A percentile compares a stretch with the other conserved stretches of the same genome.
phyloP scores from a whole-genome alignment of 176 grass and related monocot genomes.

The Aegilops longissima region DNA sequence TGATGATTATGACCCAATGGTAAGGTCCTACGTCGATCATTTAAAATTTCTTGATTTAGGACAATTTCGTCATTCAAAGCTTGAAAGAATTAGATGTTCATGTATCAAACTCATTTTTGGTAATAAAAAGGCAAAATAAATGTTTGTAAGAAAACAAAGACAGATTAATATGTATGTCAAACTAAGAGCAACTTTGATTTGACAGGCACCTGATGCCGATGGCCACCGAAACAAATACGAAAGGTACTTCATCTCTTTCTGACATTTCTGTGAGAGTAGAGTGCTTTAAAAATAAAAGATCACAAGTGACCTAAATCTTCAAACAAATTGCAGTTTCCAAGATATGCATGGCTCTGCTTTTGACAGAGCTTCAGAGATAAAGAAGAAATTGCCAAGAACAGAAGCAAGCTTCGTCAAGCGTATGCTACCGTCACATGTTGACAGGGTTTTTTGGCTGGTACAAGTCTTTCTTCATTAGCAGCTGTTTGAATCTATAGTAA shows the following conservation, averaged over 20 bases:
- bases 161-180: not conserved
- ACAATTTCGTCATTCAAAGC: not conserved
- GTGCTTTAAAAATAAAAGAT: not conserved
- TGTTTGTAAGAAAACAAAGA: not conserved
- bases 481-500: not conserved
- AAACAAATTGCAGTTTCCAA: not conserved
- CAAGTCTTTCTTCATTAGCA: conserved; percentile 5
- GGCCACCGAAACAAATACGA: not conserved
- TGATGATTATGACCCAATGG: not conserved
- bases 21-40: not conserved
- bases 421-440: conserved; percentile 45
- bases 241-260: not conserved
- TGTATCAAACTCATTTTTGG: not conserved
- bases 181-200: not conserved
- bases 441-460: conserved; percentile 37
- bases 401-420: conserved; percentile 22
- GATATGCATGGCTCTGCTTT: not conserved
- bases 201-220: not conserved
- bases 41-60: not conserved
- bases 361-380: conserved; percentile 11
- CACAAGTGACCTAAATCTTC: not conserved
- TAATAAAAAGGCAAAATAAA: not conserved
- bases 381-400: conserved; percentile 12
- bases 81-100: not conserved
- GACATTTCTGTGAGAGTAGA: not conserved